Evolutionary conservation across 306 rosid genomes (phyloP), one percentile per base, ranked within the genome.

Genomic region (Benincasa hispida): DNA sequence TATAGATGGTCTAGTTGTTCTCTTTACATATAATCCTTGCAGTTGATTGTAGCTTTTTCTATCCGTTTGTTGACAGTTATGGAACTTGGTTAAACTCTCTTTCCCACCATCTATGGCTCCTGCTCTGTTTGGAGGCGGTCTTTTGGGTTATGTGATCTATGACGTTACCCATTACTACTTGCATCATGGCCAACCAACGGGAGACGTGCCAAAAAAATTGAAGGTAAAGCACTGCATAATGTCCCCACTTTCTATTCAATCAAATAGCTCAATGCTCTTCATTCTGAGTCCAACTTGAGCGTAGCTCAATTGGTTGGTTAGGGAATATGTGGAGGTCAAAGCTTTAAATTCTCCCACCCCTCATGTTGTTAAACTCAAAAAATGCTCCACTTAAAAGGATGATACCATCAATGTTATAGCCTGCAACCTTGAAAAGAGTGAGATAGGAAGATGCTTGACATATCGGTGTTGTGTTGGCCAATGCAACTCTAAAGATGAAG

Each of bases 121-220:
- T 76, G 99, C 94, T 57, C 67, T 95, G 77, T 78, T 92, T 79
- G 99, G 96, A 60, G 99, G 99, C 3, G 93, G 96, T 73, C 84
- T 95, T 61, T 81, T 95, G 88, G 97, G 97, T 79, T 92, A 95
- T 83, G 99, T 95, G 81, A 86, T 92, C 50, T 95, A 95, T 81
- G 99, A 95, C 80, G 86, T 88, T 77, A 92, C 98, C 68, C 99
- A 95, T 85, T 92, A 88, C 84, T 95, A 92, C 83, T 81, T 95
- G 75, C 99, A 95, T 87, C 98, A 95, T 69, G 92, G 96, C 78
- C 97, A 92, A 81, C 98, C 98, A 48, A 79, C 86, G 61, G 84
- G 74, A 42, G 86, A 84, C 41, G 63, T 81, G 22, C 77, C 91
- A 53, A 85, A 82, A 76, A 73, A 83, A 79, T 91, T 95, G 61